phyloP scores from a whole-genome alignment of 345 rosid genomes.

The Carallia pectinifolia region DNA sequence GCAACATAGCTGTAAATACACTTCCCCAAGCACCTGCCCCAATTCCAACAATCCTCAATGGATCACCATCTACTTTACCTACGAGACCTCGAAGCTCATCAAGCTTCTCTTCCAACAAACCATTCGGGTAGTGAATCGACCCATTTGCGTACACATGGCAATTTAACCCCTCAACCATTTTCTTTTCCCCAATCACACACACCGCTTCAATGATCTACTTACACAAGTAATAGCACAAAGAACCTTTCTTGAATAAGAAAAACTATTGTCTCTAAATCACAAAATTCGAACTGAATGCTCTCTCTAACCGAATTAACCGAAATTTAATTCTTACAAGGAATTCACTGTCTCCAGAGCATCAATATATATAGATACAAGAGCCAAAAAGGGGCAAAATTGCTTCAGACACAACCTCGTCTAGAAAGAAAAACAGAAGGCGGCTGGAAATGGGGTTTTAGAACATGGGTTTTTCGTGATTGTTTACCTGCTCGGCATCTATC shows the following conservation, averaged over 20 bases:
- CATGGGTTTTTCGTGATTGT: conserved; percentile 6
- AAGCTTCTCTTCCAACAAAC: conserved; percentile 20
- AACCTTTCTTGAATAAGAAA: conserved; percentile 5
- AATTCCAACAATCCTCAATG: conserved; percentile 76
- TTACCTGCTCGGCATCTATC: conserved; percentile 1
- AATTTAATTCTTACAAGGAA: neutral
- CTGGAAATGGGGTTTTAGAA: neutral
- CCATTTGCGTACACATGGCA: conserved; percentile 42
- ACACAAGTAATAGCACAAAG: conserved; percentile 7
- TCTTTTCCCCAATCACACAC: conserved; percentile 13
- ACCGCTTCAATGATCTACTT: neutral
- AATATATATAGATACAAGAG: too few relatives aligned
- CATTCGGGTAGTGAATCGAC: conserved; percentile 5
- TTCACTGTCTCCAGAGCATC: neutral
- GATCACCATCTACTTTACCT: conserved; percentile 74
- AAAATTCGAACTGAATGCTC: conserved; percentile 12
- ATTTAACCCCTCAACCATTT: conserved; percentile 44
- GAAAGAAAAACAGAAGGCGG: neutral
- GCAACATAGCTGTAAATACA: conserved; percentile 84
- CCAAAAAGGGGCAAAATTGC: neutral
- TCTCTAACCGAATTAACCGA: neutral
- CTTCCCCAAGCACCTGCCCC: conserved; percentile 99
- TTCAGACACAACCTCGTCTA: neutral
- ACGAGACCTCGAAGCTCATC: conserved; percentile 14
- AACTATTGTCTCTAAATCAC: neutral